Conservation (phyloP, 1,284 basidiomycete species). For the Sparassis latifolia region DNA sequence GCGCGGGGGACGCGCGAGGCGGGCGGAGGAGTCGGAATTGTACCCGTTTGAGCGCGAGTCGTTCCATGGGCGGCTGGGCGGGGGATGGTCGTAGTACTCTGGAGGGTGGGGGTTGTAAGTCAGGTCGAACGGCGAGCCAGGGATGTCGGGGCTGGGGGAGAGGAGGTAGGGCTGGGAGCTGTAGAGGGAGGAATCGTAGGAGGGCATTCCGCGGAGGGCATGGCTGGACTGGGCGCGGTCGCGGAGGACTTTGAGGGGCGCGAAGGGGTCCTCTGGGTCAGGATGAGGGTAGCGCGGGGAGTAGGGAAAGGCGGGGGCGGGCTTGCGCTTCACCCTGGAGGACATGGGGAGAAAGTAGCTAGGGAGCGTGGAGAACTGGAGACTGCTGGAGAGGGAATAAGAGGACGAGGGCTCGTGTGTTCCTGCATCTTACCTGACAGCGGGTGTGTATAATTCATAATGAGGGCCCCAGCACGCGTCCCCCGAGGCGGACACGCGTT, state of each 20-base stretch:
- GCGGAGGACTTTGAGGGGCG: conserved; percentile 44
- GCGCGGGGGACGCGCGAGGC: conserved; percentile 16
- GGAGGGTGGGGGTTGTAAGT: conserved; percentile 3
- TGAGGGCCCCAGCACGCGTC: background rate
- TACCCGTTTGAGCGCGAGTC: conserved; percentile 16
- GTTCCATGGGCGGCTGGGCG: conserved; percentile 3
- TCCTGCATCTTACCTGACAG: conserved; percentile 5
- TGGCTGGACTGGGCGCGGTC: conserved; percentile 27
- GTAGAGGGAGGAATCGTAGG: conserved; percentile 2
- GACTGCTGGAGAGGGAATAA: background rate
- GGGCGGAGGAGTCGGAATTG: conserved; percentile 19
- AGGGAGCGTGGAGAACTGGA: background rate
- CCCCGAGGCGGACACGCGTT: conserved; percentile 2
- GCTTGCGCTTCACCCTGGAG: conserved; percentile 39
- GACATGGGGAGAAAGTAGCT: conserved; percentile 7
- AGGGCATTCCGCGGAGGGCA: conserved; percentile 15
- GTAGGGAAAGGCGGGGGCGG: conserved; percentile 36
- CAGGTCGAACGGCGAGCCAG: conserved; percentile 2
- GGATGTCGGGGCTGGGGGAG: background rate
- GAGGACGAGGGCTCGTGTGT: conserved; percentile 5
- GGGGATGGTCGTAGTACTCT: background rate
- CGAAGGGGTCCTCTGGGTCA: conserved; percentile 50
- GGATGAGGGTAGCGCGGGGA: conserved; percentile 42
- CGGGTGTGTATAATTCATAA: background rate
- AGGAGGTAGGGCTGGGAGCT: conserved; percentile 2